Base-by-base conservation (phyloP, 345 rosid genomes). In the Dimocarpus longan region DNA sequence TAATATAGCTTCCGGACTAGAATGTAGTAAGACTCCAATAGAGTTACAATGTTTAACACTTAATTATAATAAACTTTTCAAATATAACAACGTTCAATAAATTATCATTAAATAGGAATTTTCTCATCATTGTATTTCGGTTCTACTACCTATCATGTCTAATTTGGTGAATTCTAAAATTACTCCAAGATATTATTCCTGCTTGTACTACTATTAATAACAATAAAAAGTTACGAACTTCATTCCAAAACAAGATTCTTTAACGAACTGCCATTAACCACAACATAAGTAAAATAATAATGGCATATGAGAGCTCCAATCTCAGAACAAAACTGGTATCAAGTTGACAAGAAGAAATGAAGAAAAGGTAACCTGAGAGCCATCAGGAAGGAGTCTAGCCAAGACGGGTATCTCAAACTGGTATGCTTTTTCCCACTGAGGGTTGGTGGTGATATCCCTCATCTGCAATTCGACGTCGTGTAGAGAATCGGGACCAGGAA, bases 351-450 rank as follows among this genome's bases (percentile, higher is more conserved):
- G 52, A 46, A 11, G 5, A 46, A 46, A 32, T 32, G 57, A 44
- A 2, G 54, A 67, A 37, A 24, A 26, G 70, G 87, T 65, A 10
- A 92, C 97, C 94, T 91, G 93, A 28, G 90, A 80, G 40, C 91
- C 98, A 87, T 92, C 91, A 71, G 87, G 74, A 5, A 84, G 88
- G 42, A 87, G 81, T 89, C 83, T 91, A 50, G 95, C 95, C 76
- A 93, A 77, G 42, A 93, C 92, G 16, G 95, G 98, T 57, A 95
- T 91, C 87, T 93, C 97, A 80, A 85, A 92, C 76, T 92, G 93
- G 83, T 87, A 95, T 71, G 94, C 90, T 64, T 59, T 89, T 80
- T 95, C 95, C 97, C 97, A 91, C 32, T 89, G 90, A 2, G 95
- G 95, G 76, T 91, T 88, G 80, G 82, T 84, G 69, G 93, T 92